These are phyloP conservation scores for Speleostelium caveatum DNA, from an alignment of 78 protist genomes.

Conservation along the genomic window DNA sequence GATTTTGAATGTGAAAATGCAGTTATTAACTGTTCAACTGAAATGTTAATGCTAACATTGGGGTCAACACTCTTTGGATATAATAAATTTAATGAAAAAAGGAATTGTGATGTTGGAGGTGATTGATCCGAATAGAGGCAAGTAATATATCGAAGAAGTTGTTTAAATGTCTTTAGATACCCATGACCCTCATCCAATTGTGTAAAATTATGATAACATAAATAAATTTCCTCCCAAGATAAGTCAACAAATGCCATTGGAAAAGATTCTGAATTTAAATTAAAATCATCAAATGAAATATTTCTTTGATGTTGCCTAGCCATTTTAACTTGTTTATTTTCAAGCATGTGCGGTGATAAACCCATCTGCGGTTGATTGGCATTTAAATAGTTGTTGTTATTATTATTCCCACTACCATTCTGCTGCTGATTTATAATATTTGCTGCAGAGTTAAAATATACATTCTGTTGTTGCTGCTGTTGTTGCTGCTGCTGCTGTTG, in stretches of 20 bases:
- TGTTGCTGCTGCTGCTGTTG: background rate
- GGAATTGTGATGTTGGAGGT: slow-evolving; percentile 31
- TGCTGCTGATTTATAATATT: background rate
- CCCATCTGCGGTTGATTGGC: too few relatives aligned
- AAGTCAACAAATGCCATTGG: slow-evolving; percentile 22
- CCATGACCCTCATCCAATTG: slow-evolving; percentile 53
- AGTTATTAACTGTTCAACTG: slow-evolving; percentile 14
- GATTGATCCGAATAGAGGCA: background rate
- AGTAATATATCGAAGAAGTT: slow-evolving; percentile 28
- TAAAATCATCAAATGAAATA: slow-evolving; percentile 25
- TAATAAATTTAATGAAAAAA: slow-evolving; percentile 28
- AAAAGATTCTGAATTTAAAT: background rate
- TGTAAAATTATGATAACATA: slow-evolving; percentile 47
- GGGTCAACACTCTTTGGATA: slow-evolving; percentile 26
- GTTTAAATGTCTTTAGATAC: slow-evolving; percentile 30
- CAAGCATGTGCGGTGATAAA: slow-evolving; percentile 17
- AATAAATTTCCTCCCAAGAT: slow-evolving; percentile 64
- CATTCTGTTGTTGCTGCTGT: background rate
- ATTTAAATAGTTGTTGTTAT: background rate
- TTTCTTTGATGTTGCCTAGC: slow-evolving; percentile 59
- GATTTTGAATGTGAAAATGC: slow-evolving; percentile 51
- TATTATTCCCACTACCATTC: too few relatives aligned
- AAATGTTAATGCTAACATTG: background rate
- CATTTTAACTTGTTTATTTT: background rate
- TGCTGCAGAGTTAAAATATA: too few relatives aligned